Conservation (phyloP, 2,329 filamentous ascomycete species). For the Trichophyton mentagrophytes region DNA sequence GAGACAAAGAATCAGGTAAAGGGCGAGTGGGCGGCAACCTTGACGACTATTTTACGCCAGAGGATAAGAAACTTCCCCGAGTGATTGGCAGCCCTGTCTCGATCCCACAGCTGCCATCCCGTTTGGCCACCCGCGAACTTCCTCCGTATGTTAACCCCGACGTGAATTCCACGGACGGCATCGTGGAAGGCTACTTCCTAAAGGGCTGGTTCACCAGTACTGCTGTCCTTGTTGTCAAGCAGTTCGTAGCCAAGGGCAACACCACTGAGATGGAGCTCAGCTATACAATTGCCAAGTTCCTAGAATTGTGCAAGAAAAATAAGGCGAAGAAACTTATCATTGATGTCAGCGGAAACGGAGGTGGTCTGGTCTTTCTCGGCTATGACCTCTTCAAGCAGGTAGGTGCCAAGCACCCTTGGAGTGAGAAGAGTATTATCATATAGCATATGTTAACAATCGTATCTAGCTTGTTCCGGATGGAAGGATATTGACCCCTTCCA, state of each 20-base stretch:
- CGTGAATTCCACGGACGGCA: conserved; percentile 20
- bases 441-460: neutral
- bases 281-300: conserved; percentile 32
- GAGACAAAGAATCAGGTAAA: conserved; percentile 5
- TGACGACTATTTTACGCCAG: too few species aligned
- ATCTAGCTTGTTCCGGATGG: conserved; percentile 36
- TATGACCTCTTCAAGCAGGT: conserved; percentile 40
- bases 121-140: conserved; percentile 23
- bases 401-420: neutral
- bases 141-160: conserved; percentile 29
- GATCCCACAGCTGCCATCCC: conserved; percentile 16
- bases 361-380: conserved; percentile 40
- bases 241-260: too few species aligned
- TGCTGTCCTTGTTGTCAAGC: conserved; percentile 25
- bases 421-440: too few species aligned
- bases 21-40: too few species aligned
- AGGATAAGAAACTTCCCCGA: too few species aligned
- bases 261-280: conserved; percentile 20
- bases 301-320: conserved; percentile 33
- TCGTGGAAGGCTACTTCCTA: conserved; percentile 35
- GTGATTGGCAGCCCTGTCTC: conserved; percentile 27
- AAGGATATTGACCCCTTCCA: conserved; percentile 33
- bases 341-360: conserved; percentile 49
- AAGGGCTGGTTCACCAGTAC: conserved; percentile 29
- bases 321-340: conserved; percentile 51